Evolutionary conservation across 495 filamentous ascomycete genomes (phyloP).

Genomic region (Penicillium mononematosum): DNA sequence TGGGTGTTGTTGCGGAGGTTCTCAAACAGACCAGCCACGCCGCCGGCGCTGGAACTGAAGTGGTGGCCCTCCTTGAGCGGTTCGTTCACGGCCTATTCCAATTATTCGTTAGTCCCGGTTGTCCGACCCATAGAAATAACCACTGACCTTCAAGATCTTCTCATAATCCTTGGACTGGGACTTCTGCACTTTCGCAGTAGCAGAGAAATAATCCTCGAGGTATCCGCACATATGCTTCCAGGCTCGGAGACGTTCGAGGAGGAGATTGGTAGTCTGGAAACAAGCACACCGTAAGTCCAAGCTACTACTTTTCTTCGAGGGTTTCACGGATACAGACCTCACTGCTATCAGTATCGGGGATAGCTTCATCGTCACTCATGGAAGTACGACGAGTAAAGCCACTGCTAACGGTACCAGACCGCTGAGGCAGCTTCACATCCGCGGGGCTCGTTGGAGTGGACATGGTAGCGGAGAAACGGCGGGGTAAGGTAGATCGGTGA

Average conservation of each 20-base stretch:
- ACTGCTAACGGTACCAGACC: slow-evolving; percentile 55
- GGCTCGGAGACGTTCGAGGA: slow-evolving; percentile 81
- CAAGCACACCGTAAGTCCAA: slow-evolving; percentile 14
- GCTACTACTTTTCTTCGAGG: not conserved
- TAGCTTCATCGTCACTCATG: slow-evolving; percentile 59
- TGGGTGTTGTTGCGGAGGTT: slow-evolving; percentile 90
- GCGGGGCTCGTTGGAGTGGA: slow-evolving; percentile 38
- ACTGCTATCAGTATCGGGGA: slow-evolving; percentile 76
- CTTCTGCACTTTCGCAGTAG: slow-evolving; percentile 80
- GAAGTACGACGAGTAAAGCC: slow-evolving; percentile 41
- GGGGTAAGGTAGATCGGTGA: not conserved
- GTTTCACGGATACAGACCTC: slow-evolving; percentile 51
- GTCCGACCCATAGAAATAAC: not conserved
- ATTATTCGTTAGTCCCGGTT: not conserved
- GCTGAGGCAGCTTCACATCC: slow-evolving; percentile 50
- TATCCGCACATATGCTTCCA: slow-evolving; percentile 95
- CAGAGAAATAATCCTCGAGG: slow-evolving; percentile 81
- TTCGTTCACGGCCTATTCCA: slow-evolving; percentile 69
- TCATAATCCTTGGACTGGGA: slow-evolving; percentile 91
- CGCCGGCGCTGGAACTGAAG: slow-evolving; percentile 83
- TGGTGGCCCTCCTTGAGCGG: slow-evolving; percentile 86
- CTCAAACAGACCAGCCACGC: slow-evolving; percentile 85
- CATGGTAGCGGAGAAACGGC: slow-evolving; percentile 22
- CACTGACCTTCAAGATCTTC: slow-evolving; percentile 78
- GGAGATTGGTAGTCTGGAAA: slow-evolving; percentile 66